Conservation (phyloP, 805 yeast species). For the Metschnikowia arizonensis region DNA sequence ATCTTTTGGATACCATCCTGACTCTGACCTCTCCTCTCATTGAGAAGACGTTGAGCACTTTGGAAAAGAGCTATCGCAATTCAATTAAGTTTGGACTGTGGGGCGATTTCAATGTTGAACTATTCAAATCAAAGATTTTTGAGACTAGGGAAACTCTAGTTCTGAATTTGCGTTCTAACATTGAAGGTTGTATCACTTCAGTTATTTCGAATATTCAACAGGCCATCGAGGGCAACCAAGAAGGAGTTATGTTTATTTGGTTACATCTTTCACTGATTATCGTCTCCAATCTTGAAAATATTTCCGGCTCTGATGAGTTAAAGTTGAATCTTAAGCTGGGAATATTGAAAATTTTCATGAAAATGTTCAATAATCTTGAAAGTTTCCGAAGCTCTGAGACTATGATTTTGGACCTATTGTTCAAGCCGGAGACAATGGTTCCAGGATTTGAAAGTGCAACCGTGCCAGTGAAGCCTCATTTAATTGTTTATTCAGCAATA, state of each 20-base stretch:
- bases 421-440: neutral
- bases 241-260: neutral
- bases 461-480: slow-evolving; percentile 15
- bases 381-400: neutral
- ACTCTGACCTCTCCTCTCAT: neutral
- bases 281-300: neutral
- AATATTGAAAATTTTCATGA: neutral
- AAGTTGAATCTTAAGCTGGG: neutral
- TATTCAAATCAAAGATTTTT: neutral
- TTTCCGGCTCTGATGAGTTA: neutral
- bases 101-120: slow-evolving; percentile 9
- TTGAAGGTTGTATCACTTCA: neutral
- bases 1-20: slow-evolving; percentile 4
- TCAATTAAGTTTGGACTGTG: slow-evolving; percentile 8
- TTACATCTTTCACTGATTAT: slow-evolving; percentile 1
- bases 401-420: neutral
- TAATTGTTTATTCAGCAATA: slow-evolving; percentile 11
- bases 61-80: slow-evolving; percentile 4
- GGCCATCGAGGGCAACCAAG: neutral
- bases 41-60: neutral
- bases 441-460: slow-evolving; percentile 8
- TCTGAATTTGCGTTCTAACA: neutral
- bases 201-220: neutral
- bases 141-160: neutral
- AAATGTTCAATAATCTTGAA: neutral